Conservation (phyloP, 345 rosid genomes). For the Luvunga scandens region DNA sequence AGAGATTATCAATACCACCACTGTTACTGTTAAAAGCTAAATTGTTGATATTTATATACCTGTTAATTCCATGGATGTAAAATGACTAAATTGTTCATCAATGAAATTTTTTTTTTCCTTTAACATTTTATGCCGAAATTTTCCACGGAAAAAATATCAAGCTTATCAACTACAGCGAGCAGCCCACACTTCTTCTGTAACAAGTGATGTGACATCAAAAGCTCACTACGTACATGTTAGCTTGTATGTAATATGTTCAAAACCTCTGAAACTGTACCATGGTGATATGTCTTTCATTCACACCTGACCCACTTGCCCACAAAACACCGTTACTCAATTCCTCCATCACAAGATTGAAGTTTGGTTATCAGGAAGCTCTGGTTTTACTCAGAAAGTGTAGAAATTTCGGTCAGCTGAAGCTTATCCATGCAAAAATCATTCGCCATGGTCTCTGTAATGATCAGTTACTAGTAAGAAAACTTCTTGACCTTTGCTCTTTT, state of each 20-base stretch:
- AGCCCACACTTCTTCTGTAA: neutral
- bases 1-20: too few relatives aligned
- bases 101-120: too few relatives aligned
- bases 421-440: constrained; percentile 52
- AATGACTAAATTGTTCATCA: too few relatives aligned
- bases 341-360: neutral
- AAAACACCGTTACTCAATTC: constrained; percentile 11
- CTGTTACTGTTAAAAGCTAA: neutral
- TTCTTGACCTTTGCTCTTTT: constrained; percentile 48
- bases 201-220: neutral
- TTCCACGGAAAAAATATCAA: neutral
- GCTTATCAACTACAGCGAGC: neutral
- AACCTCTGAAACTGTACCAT: constrained; percentile 4
- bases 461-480: constrained; percentile 56
- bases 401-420: constrained; percentile 54
- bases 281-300: constrained; percentile 33
- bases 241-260: neutral
- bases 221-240: neutral
- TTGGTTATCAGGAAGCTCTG: constrained; percentile 41
- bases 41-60: neutral
- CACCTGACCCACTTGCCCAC: constrained; percentile 17
- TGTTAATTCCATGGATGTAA: too few relatives aligned
- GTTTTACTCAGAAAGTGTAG: constrained; percentile 40
- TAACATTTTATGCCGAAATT: too few relatives aligned
- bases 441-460: constrained; percentile 42